Conservation (phyloP, 2,329 filamentous ascomycete species). For the Bipolaris victoriae region DNA sequence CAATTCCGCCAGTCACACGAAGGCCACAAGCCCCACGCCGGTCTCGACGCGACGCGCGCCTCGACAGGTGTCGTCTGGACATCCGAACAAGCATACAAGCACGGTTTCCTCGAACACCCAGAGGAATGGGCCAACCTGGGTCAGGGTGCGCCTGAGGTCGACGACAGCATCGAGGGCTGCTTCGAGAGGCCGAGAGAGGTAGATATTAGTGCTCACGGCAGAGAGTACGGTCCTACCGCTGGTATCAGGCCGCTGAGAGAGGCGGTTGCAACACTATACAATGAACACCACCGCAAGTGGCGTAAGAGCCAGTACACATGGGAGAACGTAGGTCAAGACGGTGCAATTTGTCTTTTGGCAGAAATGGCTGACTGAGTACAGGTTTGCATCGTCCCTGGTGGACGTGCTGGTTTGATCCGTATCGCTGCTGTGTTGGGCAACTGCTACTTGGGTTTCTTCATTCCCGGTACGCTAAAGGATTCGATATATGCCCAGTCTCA, state of each 20-base stretch:
- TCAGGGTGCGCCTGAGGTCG: conserved; percentile 91
- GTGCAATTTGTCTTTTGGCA: conserved; percentile 59
- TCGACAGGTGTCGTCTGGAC: conserved; percentile 96
- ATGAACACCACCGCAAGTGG: conserved; percentile 85
- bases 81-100: conserved; percentile 83
- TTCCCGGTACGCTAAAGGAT: conserved; percentile 58
- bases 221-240: conserved; percentile 91
- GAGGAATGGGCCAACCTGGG: conserved; percentile 90
- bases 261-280: conserved; percentile 91
- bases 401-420: conserved; percentile 88
- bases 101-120: conserved; percentile 84
- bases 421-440: conserved; percentile 95
- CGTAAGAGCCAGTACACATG: conserved; percentile 91
- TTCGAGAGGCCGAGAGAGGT: conserved; percentile 82
- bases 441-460: conserved; percentile 90
- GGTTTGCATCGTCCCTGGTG: conserved; percentile 79
- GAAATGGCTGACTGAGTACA: conserved; percentile 38
- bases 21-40: conserved; percentile 88
- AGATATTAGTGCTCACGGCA: conserved; percentile 75
- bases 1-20: conserved; percentile 91
- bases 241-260: conserved; percentile 90
- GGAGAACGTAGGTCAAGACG: conserved; percentile 67
- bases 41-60: conserved; percentile 83
- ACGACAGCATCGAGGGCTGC: conserved; percentile 88
- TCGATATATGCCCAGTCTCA: too few relatives aligned